Evolutionary conservation across 495 filamentous ascomycete genomes (phyloP).

Genomic region (Cercophora newfieldiana): DNA sequence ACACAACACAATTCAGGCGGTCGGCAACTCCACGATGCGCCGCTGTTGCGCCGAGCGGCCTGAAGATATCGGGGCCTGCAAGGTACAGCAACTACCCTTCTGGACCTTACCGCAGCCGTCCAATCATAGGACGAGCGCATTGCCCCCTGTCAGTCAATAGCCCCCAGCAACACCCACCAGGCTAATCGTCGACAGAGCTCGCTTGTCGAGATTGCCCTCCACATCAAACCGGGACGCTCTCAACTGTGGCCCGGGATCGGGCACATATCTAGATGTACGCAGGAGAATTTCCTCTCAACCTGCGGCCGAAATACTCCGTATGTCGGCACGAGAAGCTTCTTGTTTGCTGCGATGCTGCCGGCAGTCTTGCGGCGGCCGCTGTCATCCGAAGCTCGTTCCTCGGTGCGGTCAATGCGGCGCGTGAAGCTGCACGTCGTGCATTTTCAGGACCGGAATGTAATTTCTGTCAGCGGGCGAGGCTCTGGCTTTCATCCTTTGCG

Average conservation of each 20-base stretch:
- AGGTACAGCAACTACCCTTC: not conserved
- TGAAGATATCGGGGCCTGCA: not conserved
- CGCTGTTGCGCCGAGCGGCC: conserved; percentile 9
- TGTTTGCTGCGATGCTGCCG: conserved; percentile 1
- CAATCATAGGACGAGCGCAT: conserved; percentile 15
- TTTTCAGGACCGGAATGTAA: not conserved
- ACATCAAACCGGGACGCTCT: conserved; percentile 14
- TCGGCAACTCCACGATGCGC: conserved; percentile 7
- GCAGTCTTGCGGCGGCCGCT: conserved; percentile 5
- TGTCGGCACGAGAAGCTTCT: not conserved
- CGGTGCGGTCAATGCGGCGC: conserved; percentile 7
- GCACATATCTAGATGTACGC: not conserved
- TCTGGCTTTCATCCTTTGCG: not conserved
- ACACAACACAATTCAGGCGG: conserved; percentile 16
- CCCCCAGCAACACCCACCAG: not conserved
- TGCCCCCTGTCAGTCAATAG: not conserved
- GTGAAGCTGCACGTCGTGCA: conserved; percentile 4
- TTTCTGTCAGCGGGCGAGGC: not conserved
- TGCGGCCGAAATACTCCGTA: conserved; percentile 9
- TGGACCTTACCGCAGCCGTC: not conserved
- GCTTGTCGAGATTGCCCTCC: conserved; percentile 19
- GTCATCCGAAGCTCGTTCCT: conserved; percentile 15
- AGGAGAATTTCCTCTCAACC: not conserved
- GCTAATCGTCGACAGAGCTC: conserved; percentile 14
- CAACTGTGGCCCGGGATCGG: conserved; percentile 12